Conservation (phyloP, 1,284 basidiomycete species). For the Vanrija sp. region DNA sequence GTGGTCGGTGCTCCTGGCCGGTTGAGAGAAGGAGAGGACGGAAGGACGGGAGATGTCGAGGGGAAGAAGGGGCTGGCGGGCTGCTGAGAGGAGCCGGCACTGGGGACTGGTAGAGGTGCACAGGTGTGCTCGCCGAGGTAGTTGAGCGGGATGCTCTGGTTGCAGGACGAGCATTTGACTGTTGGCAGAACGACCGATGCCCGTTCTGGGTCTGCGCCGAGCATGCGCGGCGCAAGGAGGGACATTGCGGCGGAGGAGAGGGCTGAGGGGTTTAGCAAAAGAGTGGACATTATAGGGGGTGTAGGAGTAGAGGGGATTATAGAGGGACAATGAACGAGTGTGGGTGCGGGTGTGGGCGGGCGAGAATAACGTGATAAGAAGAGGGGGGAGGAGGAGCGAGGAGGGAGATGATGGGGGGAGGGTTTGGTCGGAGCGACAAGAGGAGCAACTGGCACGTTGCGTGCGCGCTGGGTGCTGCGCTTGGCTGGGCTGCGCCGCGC, state of each 20-base stretch:
- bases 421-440: too few relatives aligned
- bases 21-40: slow-evolving; percentile 1
- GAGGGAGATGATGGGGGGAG: too few relatives aligned
- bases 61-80: slow-evolving; percentile 40
- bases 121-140: slow-evolving; percentile 72
- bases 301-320: too few relatives aligned
- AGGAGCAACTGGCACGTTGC: too few relatives aligned
- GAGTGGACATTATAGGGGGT: too few relatives aligned
- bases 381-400: too few relatives aligned
- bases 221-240: slow-evolving; percentile 13
- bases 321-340: too few relatives aligned
- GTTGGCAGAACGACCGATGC: slow-evolving; percentile 73
- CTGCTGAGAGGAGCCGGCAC: slow-evolving; percentile 7
- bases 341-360: too few relatives aligned
- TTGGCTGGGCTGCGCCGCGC: too few relatives aligned
- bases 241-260: slow-evolving; percentile 8
- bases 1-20: neutral
- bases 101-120: slow-evolving; percentile 25
- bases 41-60: slow-evolving; percentile 11
- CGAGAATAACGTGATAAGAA: too few relatives aligned
- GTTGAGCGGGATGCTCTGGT: slow-evolving; percentile 61
- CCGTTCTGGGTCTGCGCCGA: slow-evolving; percentile 41
- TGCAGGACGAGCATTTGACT: slow-evolving; percentile 76
- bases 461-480: too few relatives aligned
- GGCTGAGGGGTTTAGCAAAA: too few relatives aligned